Conservation (phyloP, 345 rosid species). For the Pistacia atlantica region DNA sequence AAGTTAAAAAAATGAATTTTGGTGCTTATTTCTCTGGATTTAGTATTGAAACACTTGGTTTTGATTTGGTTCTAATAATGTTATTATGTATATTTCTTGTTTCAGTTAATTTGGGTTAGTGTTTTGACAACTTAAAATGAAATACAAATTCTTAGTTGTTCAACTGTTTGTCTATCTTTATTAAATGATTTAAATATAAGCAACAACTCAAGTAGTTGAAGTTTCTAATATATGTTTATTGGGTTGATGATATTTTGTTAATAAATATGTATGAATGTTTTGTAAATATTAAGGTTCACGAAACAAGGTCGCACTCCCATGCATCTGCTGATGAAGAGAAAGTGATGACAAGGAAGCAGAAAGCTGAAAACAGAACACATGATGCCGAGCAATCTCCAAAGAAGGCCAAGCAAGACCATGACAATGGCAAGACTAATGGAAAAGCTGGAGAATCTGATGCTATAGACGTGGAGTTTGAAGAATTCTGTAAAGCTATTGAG, state of each 20-base stretch:
- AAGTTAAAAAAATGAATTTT: too few relatives aligned
- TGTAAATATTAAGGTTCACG: slow-evolving; percentile 53
- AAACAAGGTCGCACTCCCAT: slow-evolving; percentile 70
- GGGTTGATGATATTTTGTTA: too few relatives aligned
- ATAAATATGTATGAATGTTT: background rate
- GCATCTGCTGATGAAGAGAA: slow-evolving; percentile 56
- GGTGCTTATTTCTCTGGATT: too few relatives aligned
- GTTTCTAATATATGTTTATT: too few relatives aligned
- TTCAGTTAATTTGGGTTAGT: too few relatives aligned
- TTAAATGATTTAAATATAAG: too few relatives aligned
- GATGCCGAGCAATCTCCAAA: slow-evolving; percentile 65
- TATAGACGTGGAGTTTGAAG: slow-evolving; percentile 45
- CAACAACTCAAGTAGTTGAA: too few relatives aligned
- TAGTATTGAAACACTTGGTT: background rate
- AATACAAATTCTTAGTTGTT: too few relatives aligned
- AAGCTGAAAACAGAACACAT: slow-evolving; percentile 62
- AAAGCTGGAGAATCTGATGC: slow-evolving; percentile 25
- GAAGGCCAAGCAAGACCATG: slow-evolving; percentile 52
- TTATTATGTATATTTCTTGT: too few relatives aligned
- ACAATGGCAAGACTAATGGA: slow-evolving; percentile 25
- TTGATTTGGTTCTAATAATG: too few relatives aligned
- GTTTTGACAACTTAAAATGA: too few relatives aligned
- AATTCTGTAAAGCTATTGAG: slow-evolving; percentile 49
- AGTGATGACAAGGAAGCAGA: slow-evolving; percentile 77
- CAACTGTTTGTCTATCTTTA: too few relatives aligned